Conservation (phyloP, 441 rosid species). For the Erodium chrysanthum region DNA sequence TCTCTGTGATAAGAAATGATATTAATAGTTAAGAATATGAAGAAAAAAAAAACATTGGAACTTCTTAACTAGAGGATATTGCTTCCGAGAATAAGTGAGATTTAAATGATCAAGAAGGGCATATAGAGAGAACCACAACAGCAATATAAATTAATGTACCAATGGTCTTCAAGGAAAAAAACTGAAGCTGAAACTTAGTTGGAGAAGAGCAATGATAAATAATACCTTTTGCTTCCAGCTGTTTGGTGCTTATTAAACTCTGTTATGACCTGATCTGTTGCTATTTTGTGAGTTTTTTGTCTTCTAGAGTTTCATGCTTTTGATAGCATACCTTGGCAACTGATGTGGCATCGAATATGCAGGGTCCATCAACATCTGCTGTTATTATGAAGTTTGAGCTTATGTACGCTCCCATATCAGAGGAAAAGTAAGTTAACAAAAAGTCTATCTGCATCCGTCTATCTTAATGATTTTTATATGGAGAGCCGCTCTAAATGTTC, state of each 20-base stretch:
- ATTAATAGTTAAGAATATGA: neutral
- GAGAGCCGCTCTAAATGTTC: neutral
- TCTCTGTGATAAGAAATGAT: neutral
- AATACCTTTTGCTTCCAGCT: neutral
- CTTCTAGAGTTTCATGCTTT: neutral
- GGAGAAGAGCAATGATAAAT: neutral
- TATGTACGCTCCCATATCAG: slow-evolving; percentile 50
- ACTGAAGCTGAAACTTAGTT: neutral
- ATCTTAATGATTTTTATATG: neutral
- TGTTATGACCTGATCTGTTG: neutral
- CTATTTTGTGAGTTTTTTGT: neutral
- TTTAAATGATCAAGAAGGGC: neutral
- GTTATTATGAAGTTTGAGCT: slow-evolving; percentile 87
- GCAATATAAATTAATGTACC: neutral
- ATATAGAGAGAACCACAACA: neutral
- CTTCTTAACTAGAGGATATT: neutral
- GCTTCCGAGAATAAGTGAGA: neutral
- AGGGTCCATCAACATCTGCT: slow-evolving; percentile 69
- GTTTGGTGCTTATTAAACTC: neutral
- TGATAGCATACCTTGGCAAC: slow-evolving; percentile 5
- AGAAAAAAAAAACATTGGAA: neutral
- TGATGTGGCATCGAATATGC: slow-evolving; percentile 19
- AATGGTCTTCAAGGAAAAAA: neutral
- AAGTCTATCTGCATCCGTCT: slow-evolving; percentile 7
- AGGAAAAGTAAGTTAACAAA: slow-evolving; percentile 28